Evolutionary conservation across 768 basidiomycete genomes (phyloP).

Genomic region (Phylloporus scabripes): DNA sequence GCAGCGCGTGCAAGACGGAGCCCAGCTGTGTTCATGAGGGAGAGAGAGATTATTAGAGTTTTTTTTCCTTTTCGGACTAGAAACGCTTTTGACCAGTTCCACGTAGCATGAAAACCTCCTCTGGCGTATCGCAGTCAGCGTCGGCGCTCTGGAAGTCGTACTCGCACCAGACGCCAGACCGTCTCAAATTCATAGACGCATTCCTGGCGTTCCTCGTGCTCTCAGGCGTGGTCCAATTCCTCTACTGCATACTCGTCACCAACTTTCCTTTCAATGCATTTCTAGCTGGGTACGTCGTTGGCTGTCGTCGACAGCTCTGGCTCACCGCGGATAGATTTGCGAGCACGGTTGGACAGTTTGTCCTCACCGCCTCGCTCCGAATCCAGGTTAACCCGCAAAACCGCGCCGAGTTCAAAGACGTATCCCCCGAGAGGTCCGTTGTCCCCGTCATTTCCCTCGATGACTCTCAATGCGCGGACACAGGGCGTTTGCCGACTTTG

Average conservation of each 20-base stretch:
- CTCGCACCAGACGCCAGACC: conserved; percentile 65
- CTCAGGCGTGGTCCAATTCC: conserved; percentile 85
- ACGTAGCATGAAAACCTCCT: conserved; percentile 35
- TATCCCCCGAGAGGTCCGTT: conserved; percentile 88
- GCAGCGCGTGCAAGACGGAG: conserved; percentile 20
- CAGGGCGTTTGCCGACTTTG: conserved; percentile 97
- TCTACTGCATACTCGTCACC: conserved; percentile 86
- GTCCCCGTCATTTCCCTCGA: background rate
- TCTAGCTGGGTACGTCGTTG: conserved; percentile 73
- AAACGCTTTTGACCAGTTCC: conserved; percentile 11
- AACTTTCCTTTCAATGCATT: conserved; percentile 98
- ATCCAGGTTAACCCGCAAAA: conserved; percentile 90
- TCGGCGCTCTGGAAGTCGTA: conserved; percentile 73
- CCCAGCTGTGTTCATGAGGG: conserved; percentile 19
- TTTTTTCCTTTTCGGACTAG: conserved; percentile 13
- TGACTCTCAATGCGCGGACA: background rate
- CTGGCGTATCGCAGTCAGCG: conserved; percentile 32
- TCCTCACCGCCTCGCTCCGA: conserved; percentile 86
- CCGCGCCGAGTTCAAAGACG: conserved; percentile 75
- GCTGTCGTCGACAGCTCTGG: background rate
- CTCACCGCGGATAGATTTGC: conserved; percentile 58
- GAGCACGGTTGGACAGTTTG: conserved; percentile 95
- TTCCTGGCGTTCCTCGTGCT: conserved; percentile 92
- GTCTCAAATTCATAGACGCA: conserved; percentile 90
- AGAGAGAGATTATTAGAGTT: background rate